Base-by-base conservation (phyloP, 2,329 filamentous ascomycete genomes). In the Colletotrichum neosansevieriae region DNA sequence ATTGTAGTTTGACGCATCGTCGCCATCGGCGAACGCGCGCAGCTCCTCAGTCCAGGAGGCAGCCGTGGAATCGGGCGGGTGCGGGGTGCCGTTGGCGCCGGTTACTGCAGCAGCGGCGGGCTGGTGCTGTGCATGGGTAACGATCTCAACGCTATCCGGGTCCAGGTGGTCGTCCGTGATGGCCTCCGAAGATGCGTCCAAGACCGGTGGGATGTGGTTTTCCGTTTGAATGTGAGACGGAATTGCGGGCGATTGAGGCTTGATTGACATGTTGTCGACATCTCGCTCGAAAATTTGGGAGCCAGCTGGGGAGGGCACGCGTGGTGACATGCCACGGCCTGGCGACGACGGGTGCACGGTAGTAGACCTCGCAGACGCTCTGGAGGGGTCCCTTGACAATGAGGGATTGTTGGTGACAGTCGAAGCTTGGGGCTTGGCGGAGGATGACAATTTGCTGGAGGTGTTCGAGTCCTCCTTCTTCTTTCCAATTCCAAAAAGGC, bases 171-270 rank as follows among this genome's bases (percentile, higher is more conserved):
- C 85, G 79, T 97, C 94, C 12, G 95, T 98, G 75, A 98, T 97
- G 65, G 94, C 94, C 74, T 94, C 89, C 47, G 94, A 97, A 2
- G 94, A 95, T 58, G 95, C 95, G 77, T 97, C 94, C 54, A 98
- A 85, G 12, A 97, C 94, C 0, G 95, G 88, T 7, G 95, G 95
- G 73, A 98, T 98, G 77, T 94, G 89, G 81, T 98, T 94, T 79
- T 98, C 95, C 7, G 94, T 97, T 74, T 94, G 90, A 74, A 98
- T 97, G 76, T 98, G 95, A 7, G 92, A 90, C 3, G 95, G 95
- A 70, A 98, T 96, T n/a, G 93, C 92, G 1, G 93, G 91, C 3
- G 93, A 95, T 70, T 87, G 89, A 69, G 94, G 91, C 45, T 87
- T 82, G n/a, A 89, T 80, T 34, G 87, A 83, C 74, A 88, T 88